Conservation (phyloP, 129 eudicot genomes). For the carrot (Daucus carota) region DH1_v3.0 NC_030385.2:13810501-13811000, state of each 20-base stretch:
- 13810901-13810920: background rate
- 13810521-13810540: conserved; percentile 99
- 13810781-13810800: background rate
- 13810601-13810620: background rate
- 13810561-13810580: conserved; percentile 88
- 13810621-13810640: background rate
- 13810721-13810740: background rate
- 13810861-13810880: background rate
- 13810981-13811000: conserved; percentile 12
- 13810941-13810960: background rate
- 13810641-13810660: background rate
- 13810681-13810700: background rate
- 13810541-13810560: conserved; percentile 96
- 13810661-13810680: background rate
- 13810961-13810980: background rate
- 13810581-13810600: conserved; percentile 62
- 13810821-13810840: background rate
- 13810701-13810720: background rate
- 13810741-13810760: background rate
- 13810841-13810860: background rate
- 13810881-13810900: background rate
- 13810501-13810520: conserved; percentile 96
- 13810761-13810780: background rate
- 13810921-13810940: background rate
- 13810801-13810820: background rate